Evolutionary conservation across 2,329 filamentous ascomycete species (phyloP), one percentile per base, ranked within the genome.

Genomic region (Colletotrichum navitas): DNA sequence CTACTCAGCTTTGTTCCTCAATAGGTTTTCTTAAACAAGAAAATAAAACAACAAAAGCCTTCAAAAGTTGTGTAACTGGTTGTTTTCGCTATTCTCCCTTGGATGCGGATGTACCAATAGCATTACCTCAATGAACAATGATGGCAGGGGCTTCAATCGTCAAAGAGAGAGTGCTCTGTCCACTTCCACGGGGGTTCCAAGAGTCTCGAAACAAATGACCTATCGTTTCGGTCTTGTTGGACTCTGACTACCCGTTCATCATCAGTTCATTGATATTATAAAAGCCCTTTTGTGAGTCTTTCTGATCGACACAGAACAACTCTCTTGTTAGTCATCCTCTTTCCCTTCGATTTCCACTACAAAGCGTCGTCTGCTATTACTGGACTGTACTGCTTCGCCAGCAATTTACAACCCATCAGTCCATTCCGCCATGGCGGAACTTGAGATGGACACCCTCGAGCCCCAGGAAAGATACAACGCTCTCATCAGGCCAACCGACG

Each of bases 401-500:
- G 24, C n/a, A 36, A 21, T 52, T 36, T 41, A 10, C 32, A 18
- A 18, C 7, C 14, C 24, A 36, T 14, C 12, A 45, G 34, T 21
- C 3, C 52, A 45, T 41, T 21, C 3, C 61, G 21, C 32, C 65
- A 72, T 72, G 69, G 34, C 52, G 14, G 54, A 55, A 32, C 26
- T 41, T 11, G 18, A 14, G 10, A 47, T 36, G 12, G 51, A 29
- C 11, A 14, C 16, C 2, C n/a, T 16, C 39, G 59, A 61, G 34
- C 70, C 70, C 26, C 63, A 68, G 18, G 16, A 66, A 8, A 72
- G 78, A 6, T 63, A 75, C 32, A 74, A 78, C n/a, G 71, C 74
- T 47, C 49, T 71, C 34, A 75, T 81, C 49, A 66, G 58, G 0
- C 76, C 77, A 41, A 76, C 73, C 39, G 69, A 77, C 43, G 52